Percentiles rank a stretch among this genome's conserved stretches.
Evolutionary conservation across 176 grass and related monocot species (phyloP).

Genomic region (Carex littledalei): DNA sequence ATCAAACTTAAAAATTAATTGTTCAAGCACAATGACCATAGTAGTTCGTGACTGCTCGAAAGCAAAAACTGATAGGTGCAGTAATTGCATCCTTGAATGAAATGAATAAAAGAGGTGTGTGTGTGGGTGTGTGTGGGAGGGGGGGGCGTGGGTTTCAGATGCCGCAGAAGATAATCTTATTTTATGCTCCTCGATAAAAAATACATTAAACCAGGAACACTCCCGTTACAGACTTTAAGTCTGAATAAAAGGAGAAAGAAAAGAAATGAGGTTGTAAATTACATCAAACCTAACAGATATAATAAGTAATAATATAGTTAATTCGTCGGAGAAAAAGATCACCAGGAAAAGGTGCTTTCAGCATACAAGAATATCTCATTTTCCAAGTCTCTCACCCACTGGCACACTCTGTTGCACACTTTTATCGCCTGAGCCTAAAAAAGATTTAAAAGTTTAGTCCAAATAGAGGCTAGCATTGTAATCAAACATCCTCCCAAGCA

Average conservation of each 20-base stretch:
- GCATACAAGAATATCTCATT: constrained; percentile 89
- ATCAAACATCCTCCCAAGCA: neutral
- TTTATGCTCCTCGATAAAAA: neutral
- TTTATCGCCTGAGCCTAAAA: constrained; percentile 81
- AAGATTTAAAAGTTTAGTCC: neutral
- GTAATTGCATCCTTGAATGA: neutral
- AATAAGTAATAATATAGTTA: constrained; percentile 29
- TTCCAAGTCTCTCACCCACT: constrained; percentile 93
- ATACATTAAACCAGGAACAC: neutral
- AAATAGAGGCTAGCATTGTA: neutral
- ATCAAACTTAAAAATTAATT: neutral
- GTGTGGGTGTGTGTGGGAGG: no score
- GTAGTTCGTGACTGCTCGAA: neutral
- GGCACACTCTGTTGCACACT: constrained; percentile 89
- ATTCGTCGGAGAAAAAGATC: constrained; percentile 40
- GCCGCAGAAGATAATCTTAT: neutral
- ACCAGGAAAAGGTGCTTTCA: constrained; percentile 92
- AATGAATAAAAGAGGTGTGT: neutral
- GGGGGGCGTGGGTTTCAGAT: neutral
- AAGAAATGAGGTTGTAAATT: constrained; percentile 28
- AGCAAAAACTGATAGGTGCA: neutral
- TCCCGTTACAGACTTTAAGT: neutral
- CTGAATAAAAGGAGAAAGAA: constrained; percentile 19
- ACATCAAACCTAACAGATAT: neutral
- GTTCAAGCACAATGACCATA: neutral